Base-by-base conservation (phyloP, 2,329 filamentous ascomycete genomes). In the Cercospora sp. region DNA sequence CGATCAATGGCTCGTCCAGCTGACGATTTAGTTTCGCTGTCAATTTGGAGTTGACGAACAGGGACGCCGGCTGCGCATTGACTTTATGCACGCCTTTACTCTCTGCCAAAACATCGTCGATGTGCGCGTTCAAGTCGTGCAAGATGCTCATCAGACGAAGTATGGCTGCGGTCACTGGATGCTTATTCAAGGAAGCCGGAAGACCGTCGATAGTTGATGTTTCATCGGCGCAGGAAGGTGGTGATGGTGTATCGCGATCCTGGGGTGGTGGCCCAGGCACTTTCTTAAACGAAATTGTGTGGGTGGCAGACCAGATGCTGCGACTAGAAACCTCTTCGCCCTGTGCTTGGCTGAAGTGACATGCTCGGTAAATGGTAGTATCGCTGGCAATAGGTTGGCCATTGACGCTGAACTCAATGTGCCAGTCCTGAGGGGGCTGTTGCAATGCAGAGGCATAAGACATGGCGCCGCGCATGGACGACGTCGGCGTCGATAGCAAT, bases 31-130 rank as follows among this genome's bases (percentile, higher is more conserved):
- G 87, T 82, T 99, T 99, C 1, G 95, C 96, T 0, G 95, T 99
- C 43, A 99, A 87, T 80, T 99, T 99, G 0, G 95, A 97, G 77
- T 99, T 99, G 81, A 99, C 95, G 75, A 99, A 99, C 74, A 98
- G 94, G 2, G 94, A 90, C 58, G 96, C 81, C 0, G 94, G 92
- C 80, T 98, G 94, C 1, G 90, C 86, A 61, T 91, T 92, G 30
- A 96, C 83, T 70, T 88, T 89, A 67, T 91, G 81, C 5, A 65
- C 34, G 28, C 40, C 70, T 75, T 91, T 91, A 74, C 91, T 91
- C 70, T 94, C 91, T 2, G 91, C 87, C 70, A 97, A 80, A 3
- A 98, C 91, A 77, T 98, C 94, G 73, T 97, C 94, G 16, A 97
- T 87, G 70, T 97, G 97, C 34, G 92, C 90, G 76, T 98, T 99